Conservation (phyloP, 176 grass and related monocot genomes). For the Juncus inflexus region DNA sequence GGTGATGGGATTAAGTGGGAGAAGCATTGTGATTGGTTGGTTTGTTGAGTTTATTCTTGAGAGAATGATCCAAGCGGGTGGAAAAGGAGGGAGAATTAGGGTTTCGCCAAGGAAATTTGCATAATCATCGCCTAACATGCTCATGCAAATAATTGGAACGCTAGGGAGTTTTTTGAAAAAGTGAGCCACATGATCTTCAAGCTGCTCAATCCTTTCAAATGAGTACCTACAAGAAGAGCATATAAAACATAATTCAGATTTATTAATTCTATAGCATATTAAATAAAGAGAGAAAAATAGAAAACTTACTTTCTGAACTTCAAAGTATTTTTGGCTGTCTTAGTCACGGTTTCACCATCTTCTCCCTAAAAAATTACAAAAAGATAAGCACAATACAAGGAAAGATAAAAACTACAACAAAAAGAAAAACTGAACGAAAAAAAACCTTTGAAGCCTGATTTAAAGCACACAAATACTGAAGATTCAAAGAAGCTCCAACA, state of each 20-base stretch:
- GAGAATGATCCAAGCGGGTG: no score
- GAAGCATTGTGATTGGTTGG: no score
- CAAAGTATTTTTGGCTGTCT: no score
- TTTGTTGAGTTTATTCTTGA: no score
- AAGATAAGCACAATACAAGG: constrained; percentile 4
- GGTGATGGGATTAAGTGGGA: no score
- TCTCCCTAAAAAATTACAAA: constrained; percentile 3
- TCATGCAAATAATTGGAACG: constrained; percentile 43
- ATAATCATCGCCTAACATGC: constrained; percentile 73
- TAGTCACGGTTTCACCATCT: no score
- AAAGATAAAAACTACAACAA: background rate
- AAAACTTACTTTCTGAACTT: no score
- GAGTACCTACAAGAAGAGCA: constrained; percentile 29
- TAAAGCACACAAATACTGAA: constrained; percentile 34
- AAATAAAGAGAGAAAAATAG: background rate
- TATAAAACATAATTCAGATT: no score
- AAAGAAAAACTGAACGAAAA: background rate
- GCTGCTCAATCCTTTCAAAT: constrained; percentile 41
- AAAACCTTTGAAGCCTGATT: constrained; percentile 28
- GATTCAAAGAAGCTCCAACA: constrained; percentile 51
- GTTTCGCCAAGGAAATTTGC: constrained; percentile 28
- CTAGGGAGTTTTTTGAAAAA: constrained; percentile 61
- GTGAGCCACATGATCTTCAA: constrained; percentile 55
- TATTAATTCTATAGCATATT: background rate
- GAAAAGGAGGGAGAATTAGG: no score